phyloP scores from a whole-genome alignment of 2,329 filamentous ascomycete species.

The Leptodontidium sp. region DNA sequence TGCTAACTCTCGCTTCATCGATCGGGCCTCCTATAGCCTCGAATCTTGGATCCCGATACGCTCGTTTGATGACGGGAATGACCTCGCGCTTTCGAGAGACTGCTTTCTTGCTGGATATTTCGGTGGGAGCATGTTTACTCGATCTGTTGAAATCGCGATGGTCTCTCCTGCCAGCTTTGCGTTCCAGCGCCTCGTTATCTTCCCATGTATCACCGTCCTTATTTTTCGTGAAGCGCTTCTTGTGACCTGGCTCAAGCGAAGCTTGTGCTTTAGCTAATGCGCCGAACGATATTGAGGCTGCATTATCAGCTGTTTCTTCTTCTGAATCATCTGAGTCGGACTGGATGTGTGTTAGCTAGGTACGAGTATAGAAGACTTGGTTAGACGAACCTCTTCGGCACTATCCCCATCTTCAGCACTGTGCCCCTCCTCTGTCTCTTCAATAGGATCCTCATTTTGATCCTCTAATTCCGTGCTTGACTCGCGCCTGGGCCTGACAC shows the following conservation, averaged over 20 bases:
- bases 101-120: slow-evolving; percentile 82
- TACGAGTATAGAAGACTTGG: neutral
- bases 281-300: slow-evolving; percentile 80
- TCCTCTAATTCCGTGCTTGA: slow-evolving; percentile 39
- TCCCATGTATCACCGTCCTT: slow-evolving; percentile 46
- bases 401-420: slow-evolving; percentile 46
- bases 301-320: slow-evolving; percentile 40
- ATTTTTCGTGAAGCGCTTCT: slow-evolving; percentile 47
- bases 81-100: slow-evolving; percentile 84
- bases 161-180: slow-evolving; percentile 51
- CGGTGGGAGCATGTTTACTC: slow-evolving; percentile 89
- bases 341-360: slow-evolving; percentile 17
- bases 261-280: slow-evolving; percentile 89
- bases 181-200: slow-evolving; percentile 53
- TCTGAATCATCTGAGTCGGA: slow-evolving; percentile 35
- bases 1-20: slow-evolving; percentile 67
- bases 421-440: slow-evolving; percentile 39
- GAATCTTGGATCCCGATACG: slow-evolving; percentile 85
- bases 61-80: slow-evolving; percentile 65
- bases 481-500: slow-evolving; percentile 45
- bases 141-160: slow-evolving; percentile 57
- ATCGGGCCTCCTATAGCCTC: slow-evolving; percentile 67
- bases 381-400: slow-evolving; percentile 28
- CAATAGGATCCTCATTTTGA: slow-evolving; percentile 43
- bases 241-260: slow-evolving; percentile 55